Evolutionary conservation across 768 basidiomycete genomes (phyloP).

Genomic region (Terana coerulea): DNA sequence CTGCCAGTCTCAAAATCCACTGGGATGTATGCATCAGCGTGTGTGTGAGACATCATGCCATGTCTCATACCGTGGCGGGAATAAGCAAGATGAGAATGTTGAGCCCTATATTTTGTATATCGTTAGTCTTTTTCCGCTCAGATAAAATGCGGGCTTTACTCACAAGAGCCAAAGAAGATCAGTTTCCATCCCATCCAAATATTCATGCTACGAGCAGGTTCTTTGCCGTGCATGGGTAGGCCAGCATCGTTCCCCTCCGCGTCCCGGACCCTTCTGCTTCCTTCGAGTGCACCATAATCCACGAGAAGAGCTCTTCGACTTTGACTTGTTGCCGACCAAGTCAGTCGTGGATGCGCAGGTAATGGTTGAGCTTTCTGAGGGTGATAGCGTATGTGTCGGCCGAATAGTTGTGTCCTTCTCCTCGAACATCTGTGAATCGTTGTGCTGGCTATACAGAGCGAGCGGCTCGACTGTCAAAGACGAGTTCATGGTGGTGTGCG

Average conservation of each 20-base stretch:
- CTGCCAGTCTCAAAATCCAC: conserved; percentile 53
- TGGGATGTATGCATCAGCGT: conserved; percentile 22
- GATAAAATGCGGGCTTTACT: conserved; percentile 18
- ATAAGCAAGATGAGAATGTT: conserved; percentile 64
- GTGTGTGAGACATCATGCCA: neutral
- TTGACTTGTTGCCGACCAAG: conserved; percentile 13
- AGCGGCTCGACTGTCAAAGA: conserved; percentile 2
- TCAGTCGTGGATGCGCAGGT: conserved; percentile 21
- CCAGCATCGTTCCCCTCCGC: conserved; percentile 10
- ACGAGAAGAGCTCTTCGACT: neutral
- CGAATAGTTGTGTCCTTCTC: conserved; percentile 1
- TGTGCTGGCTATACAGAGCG: neutral
- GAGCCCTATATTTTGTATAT: conserved; percentile 53
- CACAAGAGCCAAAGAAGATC: conserved; percentile 56
- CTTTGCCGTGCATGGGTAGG: neutral
- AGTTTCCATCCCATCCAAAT: conserved; percentile 49
- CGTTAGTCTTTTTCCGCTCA: no score
- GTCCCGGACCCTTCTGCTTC: conserved; percentile 10
- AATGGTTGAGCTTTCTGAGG: conserved; percentile 17
- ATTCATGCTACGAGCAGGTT: conserved; percentile 9
- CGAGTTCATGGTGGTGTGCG: conserved; percentile 7
- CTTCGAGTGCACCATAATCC: conserved; percentile 12
- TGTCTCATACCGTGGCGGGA: conserved; percentile 57
- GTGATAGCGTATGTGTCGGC: conserved; percentile 10
- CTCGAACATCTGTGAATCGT: neutral